These are phyloP conservation scores for Caloboletus inedulis DNA, from an alignment of 1,284 basidiomycete species.

Conservation along the genomic window DNA sequence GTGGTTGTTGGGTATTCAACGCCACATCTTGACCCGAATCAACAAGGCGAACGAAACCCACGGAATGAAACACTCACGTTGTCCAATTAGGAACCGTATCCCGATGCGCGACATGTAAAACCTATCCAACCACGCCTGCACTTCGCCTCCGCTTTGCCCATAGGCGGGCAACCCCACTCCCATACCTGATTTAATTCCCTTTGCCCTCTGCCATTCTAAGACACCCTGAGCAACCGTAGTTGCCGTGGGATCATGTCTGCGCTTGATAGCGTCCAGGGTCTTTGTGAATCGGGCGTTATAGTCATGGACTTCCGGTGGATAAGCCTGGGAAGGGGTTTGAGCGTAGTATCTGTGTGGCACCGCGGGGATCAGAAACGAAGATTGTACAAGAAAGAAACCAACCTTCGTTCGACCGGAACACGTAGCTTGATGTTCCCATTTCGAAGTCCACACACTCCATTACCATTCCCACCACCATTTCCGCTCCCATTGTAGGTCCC, in stretches of 20 bases:
- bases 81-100: slow-evolving; percentile 92
- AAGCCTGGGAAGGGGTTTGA: slow-evolving; percentile 61
- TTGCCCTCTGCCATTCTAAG: slow-evolving; percentile 65
- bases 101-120: slow-evolving; percentile 98
- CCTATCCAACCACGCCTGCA: slow-evolving; percentile 93
- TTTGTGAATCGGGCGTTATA: slow-evolving; percentile 92
- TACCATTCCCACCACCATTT: slow-evolving; percentile 31
- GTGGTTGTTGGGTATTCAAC: slow-evolving; percentile 83
- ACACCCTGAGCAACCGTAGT: slow-evolving; percentile 93
- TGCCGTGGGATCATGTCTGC: slow-evolving; percentile 93
- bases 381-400: slow-evolving; percentile 1
- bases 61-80: slow-evolving; percentile 52
- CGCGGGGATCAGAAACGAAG: slow-evolving; percentile 10
- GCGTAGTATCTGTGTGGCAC: slow-evolving; percentile 73
- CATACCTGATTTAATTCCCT: slow-evolving; percentile 23
- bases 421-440: slow-evolving; percentile 53
- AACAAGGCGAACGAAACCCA: neutral
- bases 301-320: slow-evolving; percentile 91
- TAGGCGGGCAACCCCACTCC: slow-evolving; percentile 37
- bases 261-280: slow-evolving; percentile 86
- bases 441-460: slow-evolving; percentile 31
- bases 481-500: slow-evolving; percentile 21
- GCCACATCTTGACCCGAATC: slow-evolving; percentile 67
- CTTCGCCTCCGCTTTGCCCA: slow-evolving; percentile 76
- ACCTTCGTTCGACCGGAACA: slow-evolving; percentile 75